Evolutionary conservation across 257 asterid species (phyloP), one percentile per base, ranked within the genome.

Genomic region (Solanum appendiculatum): DNA sequence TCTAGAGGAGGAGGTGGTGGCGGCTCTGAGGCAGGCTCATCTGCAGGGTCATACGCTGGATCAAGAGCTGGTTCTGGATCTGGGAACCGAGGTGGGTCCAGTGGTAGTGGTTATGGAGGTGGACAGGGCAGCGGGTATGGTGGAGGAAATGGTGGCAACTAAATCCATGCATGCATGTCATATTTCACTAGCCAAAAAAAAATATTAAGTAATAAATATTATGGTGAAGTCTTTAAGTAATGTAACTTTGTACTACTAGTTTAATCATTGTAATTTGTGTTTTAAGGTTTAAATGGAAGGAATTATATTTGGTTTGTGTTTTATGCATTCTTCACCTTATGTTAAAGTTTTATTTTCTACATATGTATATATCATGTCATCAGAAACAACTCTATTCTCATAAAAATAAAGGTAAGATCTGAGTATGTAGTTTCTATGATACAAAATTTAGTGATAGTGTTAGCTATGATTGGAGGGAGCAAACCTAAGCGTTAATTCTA

Each of bases 1-100:
- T 68, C 85, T 0, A 90, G 92, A 27, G 89, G 90, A 74, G 87
- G 89, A 33, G 90, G 92, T 31, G 94, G 91, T 80, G 91, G 90
- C 0, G 94, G 97, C 21, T 91, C 95, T 0, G 96, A 90, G 77
- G 96, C 96, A 0, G 95, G 95, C 23, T 95, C 98, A 0, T 92
- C 91, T 1, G 96, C 98, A 0, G 96, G 97, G 4, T 94, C 98
- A 9, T 90, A 54, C 6, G 97, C 95, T 1, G 95, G 95, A 34
- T 94, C 98, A 15, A 90, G 94, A 36, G 95, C 94, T 15, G 96
- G 94, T 29, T 93, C 96, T 18, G 93, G 94, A 18, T 89, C 93
- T 0, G 91, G 88, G 18, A 90, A 88, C 0, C 12, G 63, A 27
- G 85, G 85, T 2, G 15, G 88, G 21, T 87, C 88, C 7, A 85